Conservation (phyloP, 2,329 filamentous ascomycete species). For the Pseudogymnoascus sp. region DNA sequence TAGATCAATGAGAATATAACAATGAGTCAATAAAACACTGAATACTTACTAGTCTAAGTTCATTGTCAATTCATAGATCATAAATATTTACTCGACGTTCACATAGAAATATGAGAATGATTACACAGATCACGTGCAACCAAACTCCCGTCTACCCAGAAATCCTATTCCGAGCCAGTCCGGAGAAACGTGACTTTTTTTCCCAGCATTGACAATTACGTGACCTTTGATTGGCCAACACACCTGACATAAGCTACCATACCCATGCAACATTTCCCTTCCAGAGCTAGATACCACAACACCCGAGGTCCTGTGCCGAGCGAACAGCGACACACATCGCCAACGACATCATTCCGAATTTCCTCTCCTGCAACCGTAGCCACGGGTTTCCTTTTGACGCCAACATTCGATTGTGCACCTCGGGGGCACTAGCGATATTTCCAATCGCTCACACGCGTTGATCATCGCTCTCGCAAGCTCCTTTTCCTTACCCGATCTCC, state of each 20-base stretch:
- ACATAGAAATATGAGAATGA: neutral
- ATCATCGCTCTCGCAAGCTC: slow-evolving; percentile 3
- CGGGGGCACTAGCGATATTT: slow-evolving; percentile 2
- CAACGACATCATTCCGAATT: slow-evolving; percentile 9
- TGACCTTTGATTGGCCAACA: neutral
- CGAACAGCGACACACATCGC: slow-evolving; percentile 9
- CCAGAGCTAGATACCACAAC: slow-evolving; percentile 9
- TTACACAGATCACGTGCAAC: neutral
- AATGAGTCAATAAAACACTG: neutral
- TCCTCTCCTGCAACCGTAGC: slow-evolving; percentile 8
- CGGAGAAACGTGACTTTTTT: slow-evolving; percentile 9
- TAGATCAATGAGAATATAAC: neutral
- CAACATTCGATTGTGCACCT: slow-evolving; percentile 5
- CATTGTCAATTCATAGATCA: neutral
- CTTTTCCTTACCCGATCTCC: slow-evolving; percentile 18
- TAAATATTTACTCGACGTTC: neutral
- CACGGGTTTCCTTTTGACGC: slow-evolving; percentile 1
- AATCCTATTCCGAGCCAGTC: slow-evolving; percentile 5
- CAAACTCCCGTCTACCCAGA: neutral
- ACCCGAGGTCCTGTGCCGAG: slow-evolving; percentile 10
- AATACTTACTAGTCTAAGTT: neutral
- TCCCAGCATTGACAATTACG: slow-evolving; percentile 7
- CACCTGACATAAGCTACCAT: slow-evolving; percentile 6
- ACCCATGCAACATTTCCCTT: slow-evolving; percentile 6
- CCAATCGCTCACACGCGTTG: neutral